These are phyloP conservation scores for Tetrapisispora nanseiensis DNA, from an alignment of 805 yeast species.

Conservation along the genomic window DNA sequence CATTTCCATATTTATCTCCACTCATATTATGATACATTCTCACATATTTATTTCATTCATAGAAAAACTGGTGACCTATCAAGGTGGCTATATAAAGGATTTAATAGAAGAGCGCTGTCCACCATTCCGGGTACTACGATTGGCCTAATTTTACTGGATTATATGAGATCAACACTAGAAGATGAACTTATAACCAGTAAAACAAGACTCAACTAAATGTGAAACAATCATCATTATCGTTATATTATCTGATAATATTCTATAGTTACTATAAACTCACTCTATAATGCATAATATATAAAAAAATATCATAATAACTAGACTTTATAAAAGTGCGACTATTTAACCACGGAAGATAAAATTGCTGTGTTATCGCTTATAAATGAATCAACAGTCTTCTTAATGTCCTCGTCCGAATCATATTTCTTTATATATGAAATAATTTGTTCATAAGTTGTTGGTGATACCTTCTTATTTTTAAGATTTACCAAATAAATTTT, in stretches of 20 bases:
- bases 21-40: slow-evolving; percentile 67
- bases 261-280: neutral
- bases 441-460: neutral
- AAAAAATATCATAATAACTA: neutral
- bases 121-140: slow-evolving; percentile 84
- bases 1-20: slow-evolving; percentile 43
- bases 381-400: neutral
- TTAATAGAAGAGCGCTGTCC: slow-evolving; percentile 56
- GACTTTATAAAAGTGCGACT: neutral
- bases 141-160: slow-evolving; percentile 77
- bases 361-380: neutral
- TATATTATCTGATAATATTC: neutral
- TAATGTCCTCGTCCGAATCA: neutral
- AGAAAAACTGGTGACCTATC: slow-evolving; percentile 40
- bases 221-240: neutral
- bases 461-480: slow-evolving; percentile 28
- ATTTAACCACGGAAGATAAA: neutral
- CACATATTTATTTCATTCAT: slow-evolving; percentile 47
- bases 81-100: slow-evolving; percentile 71
- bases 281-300: neutral
- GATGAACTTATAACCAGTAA: neutral
- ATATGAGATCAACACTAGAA: slow-evolving; percentile 44
- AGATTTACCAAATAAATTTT: neutral
- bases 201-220: neutral
- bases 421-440: neutral